A percentile compares a stretch with the other conserved stretches of the same genome.
These are phyloP conservation scores for Nitzschia putrida DNA, from an alignment of 108 stramenopile species.

Conservation along the genomic window DNA sequence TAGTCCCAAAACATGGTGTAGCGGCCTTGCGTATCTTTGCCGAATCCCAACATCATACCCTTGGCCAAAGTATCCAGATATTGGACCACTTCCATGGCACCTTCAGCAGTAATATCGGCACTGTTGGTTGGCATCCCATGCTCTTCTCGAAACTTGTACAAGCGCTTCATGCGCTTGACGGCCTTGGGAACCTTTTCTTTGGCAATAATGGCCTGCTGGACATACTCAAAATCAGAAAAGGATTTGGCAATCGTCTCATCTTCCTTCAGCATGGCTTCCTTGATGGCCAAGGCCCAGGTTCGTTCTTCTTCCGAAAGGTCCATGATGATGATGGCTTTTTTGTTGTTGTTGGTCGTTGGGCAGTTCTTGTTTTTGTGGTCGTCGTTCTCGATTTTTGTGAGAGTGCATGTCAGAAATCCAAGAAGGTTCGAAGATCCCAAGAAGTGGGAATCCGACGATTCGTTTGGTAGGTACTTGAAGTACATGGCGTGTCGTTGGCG, in stretches of 20 bases:
- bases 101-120: background rate
- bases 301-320: slow-evolving; percentile 8
- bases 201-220: slow-evolving; percentile 7
- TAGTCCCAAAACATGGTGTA: background rate
- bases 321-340: background rate
- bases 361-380: too few species aligned
- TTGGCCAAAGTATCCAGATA: background rate
- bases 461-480: too few species aligned
- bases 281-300: slow-evolving; percentile 2
- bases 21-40: background rate
- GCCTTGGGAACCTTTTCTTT: slow-evolving; percentile 5
- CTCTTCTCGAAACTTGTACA: background rate
- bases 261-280: background rate
- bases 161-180: background rate
- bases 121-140: background rate
- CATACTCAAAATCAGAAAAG: slow-evolving; percentile 4
- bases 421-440: too few species aligned
- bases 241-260: background rate
- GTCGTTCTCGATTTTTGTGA: too few species aligned
- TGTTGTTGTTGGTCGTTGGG: too few species aligned
- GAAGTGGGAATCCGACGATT: too few species aligned
- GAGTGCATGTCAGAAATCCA: too few species aligned
- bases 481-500: too few species aligned
- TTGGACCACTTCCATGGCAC: background rate
- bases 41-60: background rate